Percentiles rank a stretch among this genome's conserved stretches.
Evolutionary conservation across 345 rosid species (phyloP).

Genomic region (Cardamine resedifolia): DNA sequence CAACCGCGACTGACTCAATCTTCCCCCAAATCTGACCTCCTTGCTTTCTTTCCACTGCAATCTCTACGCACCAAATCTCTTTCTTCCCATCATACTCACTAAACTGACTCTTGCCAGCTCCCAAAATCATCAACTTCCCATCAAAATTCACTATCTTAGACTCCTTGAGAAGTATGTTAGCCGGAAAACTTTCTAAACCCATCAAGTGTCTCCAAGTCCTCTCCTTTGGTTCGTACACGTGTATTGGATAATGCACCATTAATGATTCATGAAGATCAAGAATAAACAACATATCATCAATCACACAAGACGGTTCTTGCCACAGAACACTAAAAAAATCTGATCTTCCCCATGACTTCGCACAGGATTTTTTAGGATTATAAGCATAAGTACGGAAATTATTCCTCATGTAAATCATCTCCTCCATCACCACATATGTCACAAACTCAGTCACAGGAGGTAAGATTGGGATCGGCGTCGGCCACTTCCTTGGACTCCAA

Average conservation of each 20-base stretch:
- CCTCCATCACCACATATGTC: not conserved
- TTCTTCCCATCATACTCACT: not conserved
- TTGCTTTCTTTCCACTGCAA: not conserved
- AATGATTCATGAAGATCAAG: too few species aligned
- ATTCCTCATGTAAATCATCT: not conserved
- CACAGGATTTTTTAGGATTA: not conserved
- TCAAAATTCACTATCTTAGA: not conserved
- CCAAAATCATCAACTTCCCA: not conserved
- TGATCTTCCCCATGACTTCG: not conserved
- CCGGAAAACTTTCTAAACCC: not conserved
- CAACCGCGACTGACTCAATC: not conserved
- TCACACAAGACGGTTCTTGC: not conserved
- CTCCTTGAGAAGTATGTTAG: not conserved
- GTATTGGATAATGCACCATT: too few species aligned
- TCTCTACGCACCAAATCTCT: not conserved
- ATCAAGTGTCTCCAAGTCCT: not conserved
- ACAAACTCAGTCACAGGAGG: too few species aligned
- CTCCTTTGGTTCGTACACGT: not conserved
- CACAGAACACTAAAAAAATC: not conserved
- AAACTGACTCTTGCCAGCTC: too few species aligned
- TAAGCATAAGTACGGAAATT: not conserved
- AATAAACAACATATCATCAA: conserved; percentile 2
- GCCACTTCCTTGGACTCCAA: not conserved
- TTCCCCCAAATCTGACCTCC: not conserved
- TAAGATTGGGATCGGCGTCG: too few species aligned